Conservation (phyloP, 345 rosid species). For the Firmiana major region DNA sequence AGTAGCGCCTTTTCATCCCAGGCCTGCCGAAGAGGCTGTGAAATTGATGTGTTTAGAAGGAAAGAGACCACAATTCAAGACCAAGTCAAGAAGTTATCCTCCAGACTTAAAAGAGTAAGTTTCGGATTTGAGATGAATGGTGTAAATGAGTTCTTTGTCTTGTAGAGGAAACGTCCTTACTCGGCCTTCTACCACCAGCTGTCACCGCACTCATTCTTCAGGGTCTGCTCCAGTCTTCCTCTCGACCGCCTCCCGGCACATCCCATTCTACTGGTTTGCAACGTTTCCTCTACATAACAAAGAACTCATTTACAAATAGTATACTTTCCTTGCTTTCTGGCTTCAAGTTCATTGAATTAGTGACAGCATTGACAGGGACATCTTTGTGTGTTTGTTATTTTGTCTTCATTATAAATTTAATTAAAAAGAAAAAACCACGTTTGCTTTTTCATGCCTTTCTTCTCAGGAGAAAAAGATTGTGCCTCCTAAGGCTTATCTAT, state of each 20-base stretch:
- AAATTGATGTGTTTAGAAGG: constrained; percentile 64
- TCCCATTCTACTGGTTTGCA: too few relatives aligned
- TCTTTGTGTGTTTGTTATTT: not conserved
- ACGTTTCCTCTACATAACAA: too few relatives aligned
- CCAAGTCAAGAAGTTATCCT: constrained; percentile 63
- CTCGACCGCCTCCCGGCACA: too few relatives aligned
- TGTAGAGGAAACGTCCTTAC: too few relatives aligned
- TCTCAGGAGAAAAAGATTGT: not conserved
- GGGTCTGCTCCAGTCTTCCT: too few relatives aligned
- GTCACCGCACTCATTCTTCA: too few relatives aligned
- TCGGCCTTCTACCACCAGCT: too few relatives aligned
- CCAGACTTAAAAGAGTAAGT: constrained; percentile 84
- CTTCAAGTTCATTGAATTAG: constrained; percentile 4
- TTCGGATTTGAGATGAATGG: constrained; percentile 9
- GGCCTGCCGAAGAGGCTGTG: constrained; percentile 59
- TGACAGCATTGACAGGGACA: too few relatives aligned
- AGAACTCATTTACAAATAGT: too few relatives aligned
- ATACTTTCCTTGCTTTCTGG: not conserved
- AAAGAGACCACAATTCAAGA: constrained; percentile 64
- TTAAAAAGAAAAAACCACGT: not conserved
- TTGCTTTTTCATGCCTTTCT: not conserved
- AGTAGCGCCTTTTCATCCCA: constrained; percentile 66
- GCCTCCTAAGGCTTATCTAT: not conserved
- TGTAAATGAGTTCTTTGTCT: too few relatives aligned
- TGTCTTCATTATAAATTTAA: not conserved